Base-by-base conservation (phyloP, 768 basidiomycete species). In the Lactarius deliciosus region DNA sequence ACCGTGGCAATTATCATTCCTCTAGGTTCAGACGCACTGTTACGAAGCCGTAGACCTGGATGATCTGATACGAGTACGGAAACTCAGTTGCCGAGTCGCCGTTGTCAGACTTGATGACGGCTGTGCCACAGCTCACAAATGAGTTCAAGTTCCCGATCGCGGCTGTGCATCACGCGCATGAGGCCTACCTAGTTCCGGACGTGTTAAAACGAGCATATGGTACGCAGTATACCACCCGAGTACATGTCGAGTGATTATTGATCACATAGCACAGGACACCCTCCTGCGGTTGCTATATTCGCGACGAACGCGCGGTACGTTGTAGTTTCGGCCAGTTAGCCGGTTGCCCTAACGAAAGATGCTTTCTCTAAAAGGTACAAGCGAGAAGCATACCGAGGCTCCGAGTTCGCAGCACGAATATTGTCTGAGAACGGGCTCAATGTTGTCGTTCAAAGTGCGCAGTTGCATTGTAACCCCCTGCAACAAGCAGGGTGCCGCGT, bases 141-240 rank as follows among this genome's bases (percentile, higher is more conserved):
- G 95, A 97, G 76, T 98, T 96, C 80, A 79, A 92, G 71, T 94
- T 94, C 73, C 83, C 86, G 1, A 81, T 95, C 34, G 85, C 90
- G 7, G 89, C 91, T 7, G 87, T 95, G 73, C 92, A 95, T 72
- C 90, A 92, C 73, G 95, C 94, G 9, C 88, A 92, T 63, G 94
- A 96, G 75, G 86, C 93, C 1, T 97, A 92, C 77, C 82, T 97
- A n/a, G 89, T 95, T 28, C 92, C 94, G 1, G 85, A 86, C 28
- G 77, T 90, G 5, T 77, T 98, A 68, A 96, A 94, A 76, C 79
- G 83, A 75, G 85, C 88, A 68, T 95, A 82, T 43, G 74, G 70
- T 72, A 22, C 47, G 65, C n/a, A 10, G 11, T 58, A 53, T 32
- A 50, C 20, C 57, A 22, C 60, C 57, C 32, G 13, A 57, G 32